Evolutionary conservation across 371 early-diverging fungal species (phyloP).

Genomic region (Catenaria anguillulae): DNA sequence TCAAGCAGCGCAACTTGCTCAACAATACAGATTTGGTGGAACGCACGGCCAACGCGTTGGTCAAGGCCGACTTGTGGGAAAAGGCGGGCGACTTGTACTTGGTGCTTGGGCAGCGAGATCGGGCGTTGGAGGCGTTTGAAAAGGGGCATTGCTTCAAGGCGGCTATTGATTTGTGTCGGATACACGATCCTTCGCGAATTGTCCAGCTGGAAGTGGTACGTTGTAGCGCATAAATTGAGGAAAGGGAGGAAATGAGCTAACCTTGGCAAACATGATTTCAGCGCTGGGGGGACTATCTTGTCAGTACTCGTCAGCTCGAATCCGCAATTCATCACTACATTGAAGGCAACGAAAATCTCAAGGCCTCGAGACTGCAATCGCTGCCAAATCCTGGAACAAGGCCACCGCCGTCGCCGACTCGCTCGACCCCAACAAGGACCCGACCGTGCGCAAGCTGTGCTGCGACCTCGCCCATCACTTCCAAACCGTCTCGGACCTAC

Average conservation of each 20-base stretch:
- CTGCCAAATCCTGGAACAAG: conserved; percentile 38
- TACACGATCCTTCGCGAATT: conserved; percentile 27
- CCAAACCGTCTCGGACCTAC: conserved; percentile 18
- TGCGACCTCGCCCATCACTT: conserved; percentile 31
- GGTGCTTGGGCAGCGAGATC: conserved; percentile 25
- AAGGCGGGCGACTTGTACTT: conserved; percentile 37
- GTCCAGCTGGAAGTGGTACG: conserved; percentile 30
- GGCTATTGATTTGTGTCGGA: conserved; percentile 31
- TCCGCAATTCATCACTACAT: conserved; percentile 43
- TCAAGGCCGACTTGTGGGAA: conserved; percentile 28
- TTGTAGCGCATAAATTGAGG: no score
- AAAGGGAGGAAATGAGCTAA: background rate
- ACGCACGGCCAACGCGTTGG: conserved; percentile 28
- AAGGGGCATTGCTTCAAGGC: conserved; percentile 32
- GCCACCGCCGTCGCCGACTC: conserved; percentile 35
- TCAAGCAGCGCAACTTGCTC: conserved; percentile 18
- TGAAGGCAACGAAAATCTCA: conserved; percentile 31
- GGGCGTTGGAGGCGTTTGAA: conserved; percentile 32
- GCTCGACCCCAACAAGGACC: conserved; percentile 26
- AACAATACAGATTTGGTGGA: conserved; percentile 28
- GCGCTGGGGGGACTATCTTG: conserved; percentile 40
- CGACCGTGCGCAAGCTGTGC: conserved; percentile 21
- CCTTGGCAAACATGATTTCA: conserved; percentile 5
- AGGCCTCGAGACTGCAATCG: conserved; percentile 33
- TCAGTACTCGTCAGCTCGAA: conserved; percentile 32